Evolutionary conservation across 805 yeast genomes (phyloP), one percentile per base, ranked within the genome.

Genomic region (Ogataea minuta): DNA sequence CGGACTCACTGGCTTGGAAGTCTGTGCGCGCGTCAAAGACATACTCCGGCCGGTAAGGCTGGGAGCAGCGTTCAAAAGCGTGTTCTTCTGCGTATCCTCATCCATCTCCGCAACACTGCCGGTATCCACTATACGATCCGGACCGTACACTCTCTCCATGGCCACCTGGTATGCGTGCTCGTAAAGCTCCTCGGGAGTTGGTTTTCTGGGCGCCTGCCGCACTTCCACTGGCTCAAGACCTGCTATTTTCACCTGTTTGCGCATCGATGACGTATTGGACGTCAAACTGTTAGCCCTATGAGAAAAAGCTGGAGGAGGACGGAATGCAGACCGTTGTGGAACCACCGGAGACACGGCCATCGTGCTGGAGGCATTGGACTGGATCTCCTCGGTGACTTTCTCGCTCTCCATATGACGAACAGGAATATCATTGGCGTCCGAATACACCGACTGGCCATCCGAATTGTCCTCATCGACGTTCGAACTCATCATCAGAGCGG

Each of bases 121-220:
- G 24, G 35, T 8, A n/a, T 39, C 43, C 5, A 23, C 34, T 9
- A 25, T 11, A 12, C 26, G 28, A 25, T 36, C 33, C n/a, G 31
- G 28, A 15, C 81, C 81, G 50, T 77, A 77, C 1, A 79, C 84
- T 42, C 68, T 76, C 43, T 66, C 69, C 55, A 70, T 63, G 0
- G 86, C 85, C 10, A 74, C 72, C 46, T 72, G 72, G 44, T 72
- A 64, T 0, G 85, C 85, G 46, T 63, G 63, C 14, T 66, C 67
- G 49, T 79, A 79, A 67, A 77, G 64, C 45, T 78, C 81, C 28
- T 69, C 74, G 16, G 72, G 72, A 19, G 74, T 56, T 28, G 58
- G 48, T 29, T 50, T 44, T 15, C 24, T 33, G 2, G 17, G 33
- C 12, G 40, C 36, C 3, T 33, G 31, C 19, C 35, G 28, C 16